Conservation (phyloP, 2,329 filamentous ascomycete genomes). For the Cytospora mali region DNA sequence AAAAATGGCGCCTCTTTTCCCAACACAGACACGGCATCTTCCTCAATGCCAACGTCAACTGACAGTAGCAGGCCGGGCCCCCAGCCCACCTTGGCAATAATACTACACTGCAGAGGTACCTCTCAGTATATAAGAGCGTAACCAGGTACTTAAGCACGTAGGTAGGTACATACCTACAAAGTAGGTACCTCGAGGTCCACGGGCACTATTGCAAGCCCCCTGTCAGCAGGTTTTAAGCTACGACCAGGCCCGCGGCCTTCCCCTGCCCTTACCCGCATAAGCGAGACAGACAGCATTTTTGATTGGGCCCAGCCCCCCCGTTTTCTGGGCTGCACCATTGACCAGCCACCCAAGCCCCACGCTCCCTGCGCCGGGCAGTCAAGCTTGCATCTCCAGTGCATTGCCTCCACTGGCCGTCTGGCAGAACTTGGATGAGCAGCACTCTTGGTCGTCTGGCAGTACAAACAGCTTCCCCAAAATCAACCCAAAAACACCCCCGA, state of each 20-base stretch:
- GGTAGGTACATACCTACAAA: neutral
- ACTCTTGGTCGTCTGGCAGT: neutral
- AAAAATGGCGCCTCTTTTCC: neutral
- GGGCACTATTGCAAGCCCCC: neutral
- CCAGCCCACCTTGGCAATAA: too few relatives aligned
- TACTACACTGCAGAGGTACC: too few relatives aligned
- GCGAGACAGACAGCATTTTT: slow-evolving; percentile 17
- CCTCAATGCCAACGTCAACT: neutral
- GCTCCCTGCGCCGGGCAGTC: slow-evolving; percentile 18
- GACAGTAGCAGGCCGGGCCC: neutral
- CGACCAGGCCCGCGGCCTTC: neutral
- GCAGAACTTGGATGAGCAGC: neutral
- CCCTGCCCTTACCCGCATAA: slow-evolving; percentile 2
- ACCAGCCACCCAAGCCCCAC: slow-evolving; percentile 20
- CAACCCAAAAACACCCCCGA: slow-evolving; percentile 12
- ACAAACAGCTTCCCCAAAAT: slow-evolving; percentile 7
- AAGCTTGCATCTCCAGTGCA: slow-evolving; percentile 7
- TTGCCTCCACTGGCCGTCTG: neutral
- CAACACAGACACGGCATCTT: too few relatives aligned
- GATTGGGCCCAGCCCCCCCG: slow-evolving; percentile 23
- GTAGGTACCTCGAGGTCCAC: too few relatives aligned
- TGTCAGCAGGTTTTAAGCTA: neutral
- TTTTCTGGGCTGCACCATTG: slow-evolving; percentile 19
- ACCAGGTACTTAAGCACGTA: neutral
- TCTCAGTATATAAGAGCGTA: too few relatives aligned